Percentiles rank a stretch among this genome's conserved stretches.
phyloP scores from a whole-genome alignment of 768 basidiomycete species.

The Rhodocollybia butyracea region DNA sequence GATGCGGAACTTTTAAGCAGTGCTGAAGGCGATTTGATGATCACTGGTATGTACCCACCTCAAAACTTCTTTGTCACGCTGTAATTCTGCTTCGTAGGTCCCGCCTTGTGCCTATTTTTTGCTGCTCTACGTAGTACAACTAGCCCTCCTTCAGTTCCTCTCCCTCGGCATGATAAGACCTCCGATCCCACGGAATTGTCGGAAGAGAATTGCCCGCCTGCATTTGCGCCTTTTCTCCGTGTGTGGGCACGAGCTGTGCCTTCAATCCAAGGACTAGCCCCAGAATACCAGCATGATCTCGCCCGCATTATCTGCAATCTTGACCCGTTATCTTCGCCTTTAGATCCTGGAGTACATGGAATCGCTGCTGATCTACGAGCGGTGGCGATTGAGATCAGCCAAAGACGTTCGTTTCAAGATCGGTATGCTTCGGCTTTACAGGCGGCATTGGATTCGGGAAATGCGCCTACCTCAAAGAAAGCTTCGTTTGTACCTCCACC shows the following conservation, averaged over 20 bases:
- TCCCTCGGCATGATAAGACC: slow-evolving; percentile 55
- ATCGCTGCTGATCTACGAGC: slow-evolving; percentile 81
- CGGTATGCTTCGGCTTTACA: slow-evolving; percentile 73
- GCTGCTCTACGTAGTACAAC: slow-evolving; percentile 76
- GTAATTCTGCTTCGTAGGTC: slow-evolving; percentile 40
- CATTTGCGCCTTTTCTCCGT: slow-evolving; percentile 64
- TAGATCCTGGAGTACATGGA: slow-evolving; percentile 42
- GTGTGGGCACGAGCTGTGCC: slow-evolving; percentile 73
- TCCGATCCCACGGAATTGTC: slow-evolving; percentile 57
- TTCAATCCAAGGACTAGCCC: slow-evolving; percentile 55
- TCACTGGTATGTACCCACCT: slow-evolving; percentile 58
- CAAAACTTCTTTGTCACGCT: background rate
- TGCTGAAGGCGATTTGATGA: slow-evolving; percentile 83
- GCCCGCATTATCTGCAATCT: slow-evolving; percentile 77
- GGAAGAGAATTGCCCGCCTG: slow-evolving; percentile 61
- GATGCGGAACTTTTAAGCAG: slow-evolving; percentile 71
- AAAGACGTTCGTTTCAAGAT: slow-evolving; percentile 80
- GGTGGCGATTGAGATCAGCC: slow-evolving; percentile 85
- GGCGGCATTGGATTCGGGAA: slow-evolving; percentile 71
- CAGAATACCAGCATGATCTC: slow-evolving; percentile 76
- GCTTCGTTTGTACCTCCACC: slow-evolving; percentile 75
- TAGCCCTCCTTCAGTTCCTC: slow-evolving; percentile 74
- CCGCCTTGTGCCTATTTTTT: slow-evolving; percentile 82
- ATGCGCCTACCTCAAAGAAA: slow-evolving; percentile 31
- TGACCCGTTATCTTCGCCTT: slow-evolving; percentile 39